Evolutionary conservation across 2,329 filamentous ascomycete genomes (phyloP).

Genomic region (Trichothecium roseum): DNA sequence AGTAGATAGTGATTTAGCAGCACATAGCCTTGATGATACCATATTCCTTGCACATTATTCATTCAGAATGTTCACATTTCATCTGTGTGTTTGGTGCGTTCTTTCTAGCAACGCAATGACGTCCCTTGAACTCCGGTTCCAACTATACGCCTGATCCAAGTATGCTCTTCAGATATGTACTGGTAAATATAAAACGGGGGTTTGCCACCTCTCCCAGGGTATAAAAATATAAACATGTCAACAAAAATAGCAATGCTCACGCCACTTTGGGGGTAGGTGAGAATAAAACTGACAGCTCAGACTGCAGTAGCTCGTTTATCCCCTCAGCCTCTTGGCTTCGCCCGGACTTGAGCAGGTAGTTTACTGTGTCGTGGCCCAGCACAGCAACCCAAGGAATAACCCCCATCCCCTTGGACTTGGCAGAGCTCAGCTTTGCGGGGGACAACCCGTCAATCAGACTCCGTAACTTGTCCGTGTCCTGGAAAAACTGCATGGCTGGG

Average conservation of each 20-base stretch:
- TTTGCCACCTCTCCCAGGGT: too few relatives aligned
- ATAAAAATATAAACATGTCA: too few relatives aligned
- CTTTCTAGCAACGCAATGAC: too few relatives aligned
- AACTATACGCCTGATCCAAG: too few relatives aligned
- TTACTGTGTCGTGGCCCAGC: slow-evolving; percentile 36
- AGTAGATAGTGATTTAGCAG: slow-evolving; percentile 8
- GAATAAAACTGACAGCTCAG: slow-evolving; percentile 21
- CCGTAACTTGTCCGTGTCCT: slow-evolving; percentile 18
- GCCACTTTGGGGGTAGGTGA: slow-evolving; percentile 2
- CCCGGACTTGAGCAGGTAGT: slow-evolving; percentile 29
- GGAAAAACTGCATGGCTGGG: slow-evolving; percentile 36
- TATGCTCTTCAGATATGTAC: too few relatives aligned
- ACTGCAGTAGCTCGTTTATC: slow-evolving; percentile 25
- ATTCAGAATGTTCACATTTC: too few relatives aligned
- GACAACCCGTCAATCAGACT: slow-evolving; percentile 13
- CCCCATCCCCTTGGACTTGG: slow-evolving; percentile 19
- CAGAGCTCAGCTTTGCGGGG: slow-evolving; percentile 14
- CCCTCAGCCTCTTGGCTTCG: slow-evolving; percentile 28
- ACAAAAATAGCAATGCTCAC: background rate
- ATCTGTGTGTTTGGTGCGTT: too few relatives aligned
- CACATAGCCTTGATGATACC: slow-evolving; percentile 4
- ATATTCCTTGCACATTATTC: slow-evolving; percentile 8
- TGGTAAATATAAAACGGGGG: too few relatives aligned
- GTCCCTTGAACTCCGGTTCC: too few relatives aligned
- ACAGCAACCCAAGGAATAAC: slow-evolving; percentile 25